Conservation (phyloP, 495 filamentous ascomycete genomes). For the Tuber melanosporum region DNA sequence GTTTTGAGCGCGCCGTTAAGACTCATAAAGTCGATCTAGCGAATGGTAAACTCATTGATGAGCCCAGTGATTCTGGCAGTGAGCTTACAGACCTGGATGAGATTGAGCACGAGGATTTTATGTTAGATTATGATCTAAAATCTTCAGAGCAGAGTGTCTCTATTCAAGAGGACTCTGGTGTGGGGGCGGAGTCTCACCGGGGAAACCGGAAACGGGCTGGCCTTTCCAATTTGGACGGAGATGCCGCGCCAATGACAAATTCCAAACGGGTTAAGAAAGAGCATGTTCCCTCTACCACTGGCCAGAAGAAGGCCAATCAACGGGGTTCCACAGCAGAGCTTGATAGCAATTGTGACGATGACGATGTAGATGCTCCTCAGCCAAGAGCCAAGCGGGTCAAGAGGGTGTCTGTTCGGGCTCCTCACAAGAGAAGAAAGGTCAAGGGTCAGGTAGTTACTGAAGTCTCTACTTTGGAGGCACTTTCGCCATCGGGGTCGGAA, state of each 20-base stretch:
- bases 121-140: background rate
- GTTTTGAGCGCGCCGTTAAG: background rate
- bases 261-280: background rate
- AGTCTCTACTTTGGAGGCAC: background rate
- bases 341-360: background rate
- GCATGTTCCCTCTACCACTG: background rate
- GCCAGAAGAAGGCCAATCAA: background rate
- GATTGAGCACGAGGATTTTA: background rate
- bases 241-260: background rate
- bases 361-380: background rate
- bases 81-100: background rate
- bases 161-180: background rate
- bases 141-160: background rate
- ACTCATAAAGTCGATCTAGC: background rate
- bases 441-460: background rate
- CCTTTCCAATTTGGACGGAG: background rate
- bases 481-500: background rate
- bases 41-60: background rate
- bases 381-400: background rate
- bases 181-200: background rate
- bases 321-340: background rate
- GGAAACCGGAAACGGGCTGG: background rate
- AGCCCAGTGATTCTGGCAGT: background rate
- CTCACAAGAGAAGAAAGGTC: background rate
- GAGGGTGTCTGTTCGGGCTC: background rate